Percentiles rank a stretch among this genome's conserved stretches.
These are phyloP conservation scores for Dothistroma pini DNA, from an alignment of 2,329 filamentous ascomycete species.

Conservation along the genomic window DNA sequence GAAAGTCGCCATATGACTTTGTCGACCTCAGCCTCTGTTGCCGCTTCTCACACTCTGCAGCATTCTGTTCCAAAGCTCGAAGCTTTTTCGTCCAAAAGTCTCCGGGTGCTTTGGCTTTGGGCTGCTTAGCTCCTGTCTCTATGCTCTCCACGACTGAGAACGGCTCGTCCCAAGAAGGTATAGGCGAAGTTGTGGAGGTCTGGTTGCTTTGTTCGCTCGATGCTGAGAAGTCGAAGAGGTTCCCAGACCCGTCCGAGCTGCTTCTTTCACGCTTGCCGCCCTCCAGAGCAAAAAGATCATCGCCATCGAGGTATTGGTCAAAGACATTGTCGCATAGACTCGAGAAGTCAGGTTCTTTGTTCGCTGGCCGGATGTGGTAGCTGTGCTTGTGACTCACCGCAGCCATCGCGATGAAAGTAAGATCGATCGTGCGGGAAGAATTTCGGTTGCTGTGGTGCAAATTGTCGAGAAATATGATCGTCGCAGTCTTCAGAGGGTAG, in stretches of 20 bases:
- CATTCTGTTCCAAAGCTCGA: conserved; percentile 50
- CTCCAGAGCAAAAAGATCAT: conserved; percentile 49
- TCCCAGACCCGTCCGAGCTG: conserved; percentile 48
- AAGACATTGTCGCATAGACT: conserved; percentile 61
- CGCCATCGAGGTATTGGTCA: conserved; percentile 59
- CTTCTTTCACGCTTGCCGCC: conserved; percentile 48
- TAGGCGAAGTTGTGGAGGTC: conserved; percentile 44
- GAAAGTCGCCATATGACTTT: conserved; percentile 36
- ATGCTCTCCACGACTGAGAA: conserved; percentile 10
- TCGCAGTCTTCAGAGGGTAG: background rate
- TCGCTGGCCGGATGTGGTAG: conserved; percentile 43
- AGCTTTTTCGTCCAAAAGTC: conserved; percentile 55
- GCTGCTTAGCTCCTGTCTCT: conserved; percentile 28
- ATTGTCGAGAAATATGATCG: background rate
- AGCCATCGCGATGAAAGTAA: conserved; percentile 20
- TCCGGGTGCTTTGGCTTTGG: conserved; percentile 41
- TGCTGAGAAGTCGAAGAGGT: conserved; percentile 49
- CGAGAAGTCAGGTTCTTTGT: conserved; percentile 53
- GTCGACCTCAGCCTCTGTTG: conserved; percentile 34
- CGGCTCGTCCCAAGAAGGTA: conserved; percentile 43
- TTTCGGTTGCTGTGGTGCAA: conserved; percentile 2
- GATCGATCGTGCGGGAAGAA: background rate
- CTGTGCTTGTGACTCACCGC: conserved; percentile 18
- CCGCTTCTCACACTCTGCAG: conserved; percentile 43
- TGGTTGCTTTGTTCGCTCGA: conserved; percentile 49